Percentiles rank a stretch among this genome's conserved stretches.
Evolutionary conservation across 768 basidiomycete species (phyloP).

Genomic region (Clitopilus passeckerianus): DNA sequence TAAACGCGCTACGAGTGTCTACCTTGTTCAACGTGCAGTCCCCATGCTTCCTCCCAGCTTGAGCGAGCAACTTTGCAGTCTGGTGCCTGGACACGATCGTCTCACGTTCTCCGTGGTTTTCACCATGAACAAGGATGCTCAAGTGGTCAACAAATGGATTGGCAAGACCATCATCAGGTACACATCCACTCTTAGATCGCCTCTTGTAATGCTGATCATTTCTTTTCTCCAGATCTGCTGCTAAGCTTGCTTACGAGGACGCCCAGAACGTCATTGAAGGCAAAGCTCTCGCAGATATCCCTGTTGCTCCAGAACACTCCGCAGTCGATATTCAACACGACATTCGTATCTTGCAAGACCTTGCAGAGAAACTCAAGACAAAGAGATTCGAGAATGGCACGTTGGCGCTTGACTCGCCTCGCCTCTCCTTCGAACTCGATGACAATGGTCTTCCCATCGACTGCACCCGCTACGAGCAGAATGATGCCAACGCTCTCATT

Average conservation of each 20-base stretch:
- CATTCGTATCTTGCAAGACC: conserved; percentile 57
- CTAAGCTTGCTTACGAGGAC: conserved; percentile 78
- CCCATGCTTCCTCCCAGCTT: conserved; percentile 97
- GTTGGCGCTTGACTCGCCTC: conserved; percentile 62
- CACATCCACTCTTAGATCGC: conserved; percentile 12
- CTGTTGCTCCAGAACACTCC: conserved; percentile 53
- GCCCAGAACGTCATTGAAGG: conserved; percentile 84
- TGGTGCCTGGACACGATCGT: conserved; percentile 83
- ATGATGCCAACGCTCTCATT: conserved; percentile 74
- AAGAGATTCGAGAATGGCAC: conserved; percentile 80
- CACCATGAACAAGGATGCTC: conserved; percentile 79
- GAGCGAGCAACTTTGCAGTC: conserved; percentile 89
- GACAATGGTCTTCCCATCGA: conserved; percentile 77
- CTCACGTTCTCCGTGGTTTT: conserved; percentile 89
- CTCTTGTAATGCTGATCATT: not conserved
- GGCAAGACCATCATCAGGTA: conserved; percentile 90
- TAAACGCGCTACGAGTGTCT: conserved; percentile 95
- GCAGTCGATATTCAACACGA: conserved; percentile 67
- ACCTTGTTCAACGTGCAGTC: conserved; percentile 92
- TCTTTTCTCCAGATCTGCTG: conserved; percentile 67
- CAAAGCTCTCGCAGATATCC: conserved; percentile 44
- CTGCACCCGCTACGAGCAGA: conserved; percentile 59
- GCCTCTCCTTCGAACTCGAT: conserved; percentile 75
- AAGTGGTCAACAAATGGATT: conserved; percentile 85
- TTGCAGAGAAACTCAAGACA: conserved; percentile 69